A percentile compares a stretch with the other conserved stretches of the same genome.
These are phyloP conservation scores for Acanthamoeba culbertsoni DNA, from an alignment of 208 protist species.

Conservation along the genomic window DNA sequence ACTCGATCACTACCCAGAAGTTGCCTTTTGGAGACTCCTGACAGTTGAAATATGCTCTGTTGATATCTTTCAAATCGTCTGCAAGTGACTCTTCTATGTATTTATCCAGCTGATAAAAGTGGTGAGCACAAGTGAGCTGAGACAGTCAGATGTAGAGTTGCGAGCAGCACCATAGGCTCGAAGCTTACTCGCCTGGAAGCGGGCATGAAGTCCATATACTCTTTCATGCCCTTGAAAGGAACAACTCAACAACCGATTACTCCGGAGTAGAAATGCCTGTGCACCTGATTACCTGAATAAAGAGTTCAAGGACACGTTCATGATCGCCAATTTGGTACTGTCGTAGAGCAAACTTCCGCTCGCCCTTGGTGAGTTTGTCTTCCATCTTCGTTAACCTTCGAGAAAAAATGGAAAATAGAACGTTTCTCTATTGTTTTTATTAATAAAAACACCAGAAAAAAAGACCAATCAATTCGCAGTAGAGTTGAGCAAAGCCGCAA, in stretches of 20 bases:
- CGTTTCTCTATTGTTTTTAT: not conserved
- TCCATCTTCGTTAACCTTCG: not conserved
- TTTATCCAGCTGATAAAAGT: not conserved
- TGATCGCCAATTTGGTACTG: not conserved
- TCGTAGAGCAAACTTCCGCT: not conserved
- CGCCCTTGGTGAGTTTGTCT: not conserved
- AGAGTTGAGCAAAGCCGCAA: no score
- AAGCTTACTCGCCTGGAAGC: not conserved
- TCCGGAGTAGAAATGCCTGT: no score
- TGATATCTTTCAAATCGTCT: not conserved
- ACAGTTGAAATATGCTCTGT: not conserved
- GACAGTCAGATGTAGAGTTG: not conserved
- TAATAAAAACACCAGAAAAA: not conserved
- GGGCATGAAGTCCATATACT: not conserved
- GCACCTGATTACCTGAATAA: not conserved
- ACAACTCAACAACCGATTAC: no score
- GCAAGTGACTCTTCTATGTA: constrained; percentile 2
- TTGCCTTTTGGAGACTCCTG: not conserved
- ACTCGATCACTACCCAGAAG: not conserved
- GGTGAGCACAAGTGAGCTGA: not conserved
- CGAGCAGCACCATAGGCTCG: not conserved
- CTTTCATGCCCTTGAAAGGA: not conserved
- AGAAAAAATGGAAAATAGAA: not conserved
- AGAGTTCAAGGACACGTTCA: not conserved
- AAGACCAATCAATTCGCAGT: not conserved